Conservation (phyloP, 2,329 filamentous ascomycete genomes). For the Pseudopithomyces maydicus region DNA sequence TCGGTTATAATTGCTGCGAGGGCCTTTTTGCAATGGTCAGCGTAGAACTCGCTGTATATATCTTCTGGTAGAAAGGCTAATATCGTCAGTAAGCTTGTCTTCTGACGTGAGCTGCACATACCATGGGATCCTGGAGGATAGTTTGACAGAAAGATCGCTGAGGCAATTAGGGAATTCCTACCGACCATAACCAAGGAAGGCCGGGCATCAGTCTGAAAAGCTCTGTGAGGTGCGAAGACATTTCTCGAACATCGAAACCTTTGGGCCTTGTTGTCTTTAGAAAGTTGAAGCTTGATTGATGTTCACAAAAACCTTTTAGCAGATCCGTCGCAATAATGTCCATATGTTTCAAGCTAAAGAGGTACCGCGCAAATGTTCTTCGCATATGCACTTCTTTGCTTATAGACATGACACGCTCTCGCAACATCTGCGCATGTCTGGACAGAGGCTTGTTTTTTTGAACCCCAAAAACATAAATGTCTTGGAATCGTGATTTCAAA, state of each 20-base stretch:
- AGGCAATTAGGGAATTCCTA: constrained; percentile 27
- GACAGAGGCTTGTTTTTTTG: neutral
- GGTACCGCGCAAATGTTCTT: neutral
- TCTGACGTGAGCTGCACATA: constrained; percentile 19
- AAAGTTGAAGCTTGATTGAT: constrained; percentile 18
- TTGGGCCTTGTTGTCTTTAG: constrained; percentile 16
- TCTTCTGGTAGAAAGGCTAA: constrained; percentile 7
- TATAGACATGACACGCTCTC: neutral
- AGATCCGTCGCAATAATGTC: constrained; percentile 13
- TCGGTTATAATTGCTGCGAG: constrained; percentile 4
- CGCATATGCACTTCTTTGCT: neutral
- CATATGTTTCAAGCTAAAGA: constrained; percentile 19
- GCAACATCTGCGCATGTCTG: neutral
- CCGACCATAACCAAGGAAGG: constrained; percentile 18
- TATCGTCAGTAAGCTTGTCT: neutral
- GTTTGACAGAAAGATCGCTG: constrained; percentile 22
- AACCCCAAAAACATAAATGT: neutral
- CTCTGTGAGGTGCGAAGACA: constrained; percentile 18
- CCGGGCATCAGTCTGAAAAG: constrained; percentile 21
- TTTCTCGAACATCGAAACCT: constrained; percentile 13
- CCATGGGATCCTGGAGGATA: constrained; percentile 27
- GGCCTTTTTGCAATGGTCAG: neutral
- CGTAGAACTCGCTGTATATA: constrained; percentile 11
- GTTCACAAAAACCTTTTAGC: constrained; percentile 16
- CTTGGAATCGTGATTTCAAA: neutral